phyloP scores from a whole-genome alignment of 306 rosid species.

The Oxytropis ochrocephala region DNA sequence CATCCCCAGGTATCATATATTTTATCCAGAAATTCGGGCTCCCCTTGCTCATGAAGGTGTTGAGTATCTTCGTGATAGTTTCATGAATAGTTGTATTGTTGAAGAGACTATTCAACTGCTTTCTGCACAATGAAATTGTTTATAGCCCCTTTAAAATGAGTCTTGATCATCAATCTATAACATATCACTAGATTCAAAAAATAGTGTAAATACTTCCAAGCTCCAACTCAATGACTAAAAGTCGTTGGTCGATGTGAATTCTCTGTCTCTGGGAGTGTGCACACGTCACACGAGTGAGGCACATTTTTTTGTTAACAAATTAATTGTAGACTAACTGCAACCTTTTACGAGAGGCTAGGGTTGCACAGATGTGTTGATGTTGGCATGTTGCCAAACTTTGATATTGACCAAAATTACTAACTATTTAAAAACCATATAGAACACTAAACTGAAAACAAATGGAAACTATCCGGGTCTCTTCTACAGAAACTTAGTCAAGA shows the following conservation, averaged over 20 bases:
- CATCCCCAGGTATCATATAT: constrained; percentile 69
- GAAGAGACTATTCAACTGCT: constrained; percentile 58
- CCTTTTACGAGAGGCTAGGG: background rate
- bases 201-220: background rate
- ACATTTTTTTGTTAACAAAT: background rate
- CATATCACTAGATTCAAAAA: constrained; percentile 6
- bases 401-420: background rate
- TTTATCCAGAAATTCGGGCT: constrained; percentile 71
- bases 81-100: constrained; percentile 51
- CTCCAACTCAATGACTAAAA: background rate
- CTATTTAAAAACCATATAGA: background rate
- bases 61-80: constrained; percentile 54
- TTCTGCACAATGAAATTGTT: constrained; percentile 50
- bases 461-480: background rate
- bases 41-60: constrained; percentile 61
- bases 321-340: background rate
- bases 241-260: no score
- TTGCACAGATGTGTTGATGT: constrained; percentile 1
- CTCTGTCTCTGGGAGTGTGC: background rate
- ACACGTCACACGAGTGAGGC: background rate
- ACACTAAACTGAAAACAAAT: constrained; percentile 1
- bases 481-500: constrained; percentile 12
- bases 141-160: constrained; percentile 21
- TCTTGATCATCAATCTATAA: constrained; percentile 14
- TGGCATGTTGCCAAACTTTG: background rate